phyloP scores from a whole-genome alignment of 2,329 filamentous ascomycete species.

The Calonectria fujianensis region DNA sequence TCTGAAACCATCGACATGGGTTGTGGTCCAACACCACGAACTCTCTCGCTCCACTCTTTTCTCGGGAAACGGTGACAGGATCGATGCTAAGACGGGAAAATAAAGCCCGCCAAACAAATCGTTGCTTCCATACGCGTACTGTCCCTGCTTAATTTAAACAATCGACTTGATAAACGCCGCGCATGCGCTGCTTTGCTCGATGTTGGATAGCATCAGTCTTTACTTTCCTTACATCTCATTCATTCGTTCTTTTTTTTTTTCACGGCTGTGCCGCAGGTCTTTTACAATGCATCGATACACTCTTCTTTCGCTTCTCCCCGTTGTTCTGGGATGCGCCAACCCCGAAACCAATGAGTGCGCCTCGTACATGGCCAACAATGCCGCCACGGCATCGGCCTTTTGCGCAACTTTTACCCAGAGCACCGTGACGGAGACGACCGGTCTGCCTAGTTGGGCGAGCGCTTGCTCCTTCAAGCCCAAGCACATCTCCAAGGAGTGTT shows the following conservation, averaged over 20 bases:
- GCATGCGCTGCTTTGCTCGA: background rate
- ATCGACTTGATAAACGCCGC: conserved; percentile 35
- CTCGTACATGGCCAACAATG: conserved; percentile 44
- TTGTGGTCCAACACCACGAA: conserved; percentile 1
- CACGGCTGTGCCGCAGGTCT: conserved; percentile 44
- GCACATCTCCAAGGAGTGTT: conserved; percentile 57
- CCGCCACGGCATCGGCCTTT: conserved; percentile 40
- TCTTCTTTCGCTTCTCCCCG: conserved; percentile 50
- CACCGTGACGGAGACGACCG: conserved; percentile 53
- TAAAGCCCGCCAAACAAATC: conserved; percentile 48
- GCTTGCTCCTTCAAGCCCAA: conserved; percentile 56
- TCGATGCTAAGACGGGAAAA: conserved; percentile 49
- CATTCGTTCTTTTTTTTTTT: conserved; percentile 34
- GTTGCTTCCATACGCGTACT: conserved; percentile 22
- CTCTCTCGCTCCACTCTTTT: conserved; percentile 1
- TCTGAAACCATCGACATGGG: conserved; percentile 30
- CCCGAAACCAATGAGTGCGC: conserved; percentile 49
- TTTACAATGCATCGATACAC: conserved; percentile 49
- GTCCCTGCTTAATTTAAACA: conserved; percentile 25
- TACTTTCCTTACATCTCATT: conserved; percentile 37
- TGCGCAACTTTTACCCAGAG: conserved; percentile 46
- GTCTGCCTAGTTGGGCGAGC: conserved; percentile 55
- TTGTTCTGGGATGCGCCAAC: conserved; percentile 50
- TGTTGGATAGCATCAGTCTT: conserved; percentile 13
- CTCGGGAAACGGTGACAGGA: conserved; percentile 3